Conservation (phyloP, 441 rosid genomes). For the Adansonia grandidieri region DNA sequence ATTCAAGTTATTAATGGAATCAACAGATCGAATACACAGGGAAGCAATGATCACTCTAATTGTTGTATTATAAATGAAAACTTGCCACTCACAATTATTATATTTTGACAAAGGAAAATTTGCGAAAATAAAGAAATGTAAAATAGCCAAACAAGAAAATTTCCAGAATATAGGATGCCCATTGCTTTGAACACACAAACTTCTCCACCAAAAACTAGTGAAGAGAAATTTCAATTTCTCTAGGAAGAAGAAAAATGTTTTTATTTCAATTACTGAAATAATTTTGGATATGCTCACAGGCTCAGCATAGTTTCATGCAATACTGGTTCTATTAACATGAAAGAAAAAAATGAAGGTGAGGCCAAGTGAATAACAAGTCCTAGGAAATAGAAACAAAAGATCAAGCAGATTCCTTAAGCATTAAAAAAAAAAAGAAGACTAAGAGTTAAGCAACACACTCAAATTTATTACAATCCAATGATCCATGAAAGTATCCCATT, state of each 20-base stretch:
- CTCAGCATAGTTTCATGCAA: not conserved
- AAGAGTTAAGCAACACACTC: conserved; percentile 9
- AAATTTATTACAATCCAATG: not conserved
- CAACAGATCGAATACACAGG: not conserved
- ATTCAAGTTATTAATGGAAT: not conserved
- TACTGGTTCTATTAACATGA: conserved; percentile 1
- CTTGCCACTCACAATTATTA: not conserved
- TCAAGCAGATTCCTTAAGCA: conserved; percentile 15
- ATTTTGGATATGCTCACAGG: not conserved
- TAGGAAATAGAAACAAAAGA: conserved; percentile 8
- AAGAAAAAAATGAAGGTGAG: not conserved
- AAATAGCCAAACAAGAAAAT: not conserved
- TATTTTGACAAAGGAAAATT: not conserved
- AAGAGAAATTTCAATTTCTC: not conserved
- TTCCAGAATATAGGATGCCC: not conserved
- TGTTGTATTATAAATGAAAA: not conserved
- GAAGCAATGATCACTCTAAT: not conserved
- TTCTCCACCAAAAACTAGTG: not conserved
- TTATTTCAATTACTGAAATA: not conserved
- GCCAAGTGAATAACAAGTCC: not conserved
- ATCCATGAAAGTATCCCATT: not conserved
- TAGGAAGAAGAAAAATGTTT: not conserved
- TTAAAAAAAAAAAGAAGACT: not conserved
- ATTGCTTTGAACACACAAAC: conserved; percentile 8
- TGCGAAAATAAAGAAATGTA: not conserved